Evolutionary conservation across 805 yeast genomes (phyloP), one percentile per base, ranked within the genome.

Genomic region (Kodamaea hsintzibuensis): DNA sequence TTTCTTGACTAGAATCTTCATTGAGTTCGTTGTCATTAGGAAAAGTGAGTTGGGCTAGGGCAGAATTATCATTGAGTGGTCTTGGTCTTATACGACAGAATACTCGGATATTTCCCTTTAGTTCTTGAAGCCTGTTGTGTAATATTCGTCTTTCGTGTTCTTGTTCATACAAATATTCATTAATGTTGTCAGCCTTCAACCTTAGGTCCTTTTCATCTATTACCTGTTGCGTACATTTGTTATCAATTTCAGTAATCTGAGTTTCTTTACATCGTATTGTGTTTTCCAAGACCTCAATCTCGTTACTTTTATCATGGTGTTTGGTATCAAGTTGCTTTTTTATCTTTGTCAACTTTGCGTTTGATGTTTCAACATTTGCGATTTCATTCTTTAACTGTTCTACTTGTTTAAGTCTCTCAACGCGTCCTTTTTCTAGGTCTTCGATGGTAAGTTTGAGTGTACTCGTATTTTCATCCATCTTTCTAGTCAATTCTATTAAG

Each of bases 71-170:
- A 10, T 68, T 56, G 5, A 76, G 71, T 0, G 97, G 97, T 52
- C 96, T 78, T 0, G 97, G 97, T 52, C 96, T 78, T 4, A 93
- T 77, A 39, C 99, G 78, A 65, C 98, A 93, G 62, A 86, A 90
- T 0, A 93, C 98, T 47, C 98, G 73, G 35, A 95, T 91, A 62
- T 91, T 95, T 0, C 99, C 98, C 68, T 91, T 89, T 39, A 93
- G 68, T 55, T 90, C 96, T 67, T 91, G 97, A 5, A 93, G 72
- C 57, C 76, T 78, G 63, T 89, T 85, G 63, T 91, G 97, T 1
- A 89, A 66, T 12, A 70, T 62, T 8, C 97, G 73, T 56, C 97
- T 75, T 38, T 73, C 63, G 0, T 74, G 67, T 60, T 88, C 93
- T 55, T 81, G 83, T 17, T 68, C 66, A 0, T 77, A 64, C 8